Evolutionary conservation across 345 rosid species (phyloP), one percentile per base, ranked within the genome.

Genomic region (Gossypium longicalyx): DNA sequence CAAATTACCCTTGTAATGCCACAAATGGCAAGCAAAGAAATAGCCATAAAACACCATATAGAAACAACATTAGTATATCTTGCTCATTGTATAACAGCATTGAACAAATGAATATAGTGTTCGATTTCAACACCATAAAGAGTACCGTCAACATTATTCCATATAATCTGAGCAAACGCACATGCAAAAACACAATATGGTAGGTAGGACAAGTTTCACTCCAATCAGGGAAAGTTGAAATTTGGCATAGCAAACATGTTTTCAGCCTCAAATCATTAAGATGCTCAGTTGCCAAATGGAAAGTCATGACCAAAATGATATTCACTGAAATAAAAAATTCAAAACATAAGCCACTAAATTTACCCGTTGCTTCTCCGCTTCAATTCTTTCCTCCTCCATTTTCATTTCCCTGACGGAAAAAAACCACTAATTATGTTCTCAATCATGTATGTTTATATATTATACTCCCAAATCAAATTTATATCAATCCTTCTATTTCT

Each of bases 311-410:
- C 43, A 69, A 12, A 73, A 63, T 59, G 41, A 67, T 44, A 67
- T 53, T 27, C 71, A n/a, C 29, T 34, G 77, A 65, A 49, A 54
- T 61, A 9, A n/a, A 73, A 63, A 27, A 2, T 2, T 52, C 61
- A 15, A 74, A 51, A 23, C n/a, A 66, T 19, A 59, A 10, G 38
- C 22, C 9, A 56, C 52, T 22, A n/a, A 59, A 70, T 85, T 86
- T 92, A 94, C 98, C 96, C 98, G 82, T 77, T 74, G 80, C 83
- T 92, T 94, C 78, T 94, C 98, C 57, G 98, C 98, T 81, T 89
- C 94, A 48, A 94, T 94, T 76, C 98, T 80, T 77, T 92, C 98
- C 15, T 92, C 89, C 86, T 92, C 94, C 76, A 92, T 73, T 77
- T 77, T 83, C 93, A 92, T 85, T 83, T 94, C 98, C 88, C 97